Base-by-base conservation (phyloP, 805 yeast genomes). In the Cyberlindnera xishuangbannaensis region DNA sequence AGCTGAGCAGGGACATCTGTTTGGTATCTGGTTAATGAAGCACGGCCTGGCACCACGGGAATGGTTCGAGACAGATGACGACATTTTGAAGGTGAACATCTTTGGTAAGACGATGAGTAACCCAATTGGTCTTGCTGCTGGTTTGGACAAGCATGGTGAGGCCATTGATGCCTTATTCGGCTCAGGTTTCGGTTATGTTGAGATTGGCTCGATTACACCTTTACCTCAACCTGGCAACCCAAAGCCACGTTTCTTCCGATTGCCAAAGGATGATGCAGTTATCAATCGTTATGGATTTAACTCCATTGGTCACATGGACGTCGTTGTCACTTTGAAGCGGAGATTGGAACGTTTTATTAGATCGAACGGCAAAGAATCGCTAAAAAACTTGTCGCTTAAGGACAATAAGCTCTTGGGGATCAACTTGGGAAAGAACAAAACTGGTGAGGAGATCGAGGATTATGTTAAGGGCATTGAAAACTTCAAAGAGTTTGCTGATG, bases 241-340 rank as follows among this genome's bases (percentile, higher is more conserved):
- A n/a, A 56, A 63, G 48, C 97, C 97, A 15, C 70, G 97, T 39
- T 84, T 90, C 50, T 90, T 88, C 65, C 74, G 97, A 48, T 67
- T 90, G 38, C 76, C 83, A 6, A 66, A 74, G 43, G 97, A 90
- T 56, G 82, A 76, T 36, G 96, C 97, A 5, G 95, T 90, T 26
- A 85, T 88, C 47, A 90, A 90, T 63, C 71, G 97, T 42, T 90
- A 88, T 55, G 97, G 97, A 2, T 88, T 90, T 69, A 90, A 90
- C 55, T 87, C 97, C 4, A 71, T 74, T 30, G 97, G 97, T 27
- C 96, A 87, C 55, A 73, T 75, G 44, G 71, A 62, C 21, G 95
- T 88, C 16, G 61, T 78, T 34, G 75, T 76, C 2, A 69, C 78
- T n/a, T 66, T 88, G 49, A 71, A 78, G 44, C 47, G 72, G 25